A percentile compares a stretch with the other conserved stretches of the same genome.
Evolutionary conservation across 2,329 filamentous ascomycete species (phyloP).

Genomic region (Sporothrix brasiliensis): DNA sequence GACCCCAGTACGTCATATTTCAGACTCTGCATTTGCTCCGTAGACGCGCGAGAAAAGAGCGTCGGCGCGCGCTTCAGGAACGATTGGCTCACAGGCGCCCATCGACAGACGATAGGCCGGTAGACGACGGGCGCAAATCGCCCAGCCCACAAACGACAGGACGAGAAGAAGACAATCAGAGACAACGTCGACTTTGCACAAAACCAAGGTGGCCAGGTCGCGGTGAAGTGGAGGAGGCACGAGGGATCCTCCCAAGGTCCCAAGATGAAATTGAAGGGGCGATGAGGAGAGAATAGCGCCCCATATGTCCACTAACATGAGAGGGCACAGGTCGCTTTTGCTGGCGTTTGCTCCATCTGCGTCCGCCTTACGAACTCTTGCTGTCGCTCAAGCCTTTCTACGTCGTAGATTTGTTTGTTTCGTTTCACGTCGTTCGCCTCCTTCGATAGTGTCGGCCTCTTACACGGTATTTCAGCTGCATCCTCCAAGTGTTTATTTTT

Average conservation of each 20-base stretch:
- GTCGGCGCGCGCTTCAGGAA: background rate
- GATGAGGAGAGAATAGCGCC: background rate
- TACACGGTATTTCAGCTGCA: background rate
- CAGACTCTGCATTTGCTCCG: no score
- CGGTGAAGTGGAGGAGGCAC: conserved; percentile 15
- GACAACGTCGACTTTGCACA: background rate
- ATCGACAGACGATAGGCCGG: conserved; percentile 20
- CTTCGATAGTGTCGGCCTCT: background rate
- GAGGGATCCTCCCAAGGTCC: no score
- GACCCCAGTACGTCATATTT: no score
- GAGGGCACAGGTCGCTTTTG: background rate
- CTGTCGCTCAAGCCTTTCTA: background rate
- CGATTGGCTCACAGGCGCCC: conserved; percentile 17
- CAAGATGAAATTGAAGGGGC: conserved; percentile 17
- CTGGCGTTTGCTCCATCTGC: background rate
- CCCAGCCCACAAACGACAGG: background rate
- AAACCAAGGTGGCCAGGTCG: background rate
- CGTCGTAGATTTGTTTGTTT: background rate
- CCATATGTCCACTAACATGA: background rate
- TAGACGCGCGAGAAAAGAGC: conserved; percentile 7
- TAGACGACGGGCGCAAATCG: conserved; percentile 4
- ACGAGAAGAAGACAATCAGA: background rate
- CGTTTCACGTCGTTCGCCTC: background rate
- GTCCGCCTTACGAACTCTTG: background rate
- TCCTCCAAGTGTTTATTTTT: conserved; percentile 20